Percentiles rank a stretch among this genome's conserved stretches.
Conservation (phyloP, 2,329 filamentous ascomycete genomes). For the Raffaelea albimanens region DNA sequence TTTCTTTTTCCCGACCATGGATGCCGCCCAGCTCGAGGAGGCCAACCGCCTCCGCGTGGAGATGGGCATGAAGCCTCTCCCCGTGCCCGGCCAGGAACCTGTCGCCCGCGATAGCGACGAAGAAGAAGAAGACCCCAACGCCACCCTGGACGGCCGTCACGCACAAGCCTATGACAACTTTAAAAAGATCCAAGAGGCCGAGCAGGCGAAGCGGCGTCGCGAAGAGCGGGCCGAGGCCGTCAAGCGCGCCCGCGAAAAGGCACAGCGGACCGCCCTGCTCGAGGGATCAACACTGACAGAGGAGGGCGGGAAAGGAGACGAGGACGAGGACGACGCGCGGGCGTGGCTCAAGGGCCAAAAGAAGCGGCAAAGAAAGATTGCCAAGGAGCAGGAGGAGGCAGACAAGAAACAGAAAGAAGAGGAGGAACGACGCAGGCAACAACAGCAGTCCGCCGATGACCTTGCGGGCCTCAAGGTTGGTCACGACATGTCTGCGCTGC, state of each 20-base stretch:
- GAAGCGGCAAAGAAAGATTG: constrained; percentile 89
- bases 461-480: constrained; percentile 85
- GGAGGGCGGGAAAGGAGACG: constrained; percentile 39
- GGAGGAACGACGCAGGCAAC: constrained; percentile 24
- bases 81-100: constrained; percentile 58
- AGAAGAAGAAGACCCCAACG: constrained; percentile 61
- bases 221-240: constrained; percentile 75
- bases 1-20: constrained; percentile 44
- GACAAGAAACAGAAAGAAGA: constrained; percentile 53
- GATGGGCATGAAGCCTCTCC: constrained; percentile 82
- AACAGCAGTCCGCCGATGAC: constrained; percentile 52
- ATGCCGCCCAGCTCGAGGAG: constrained; percentile 76
- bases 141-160: constrained; percentile 74
- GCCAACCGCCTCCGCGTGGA: constrained; percentile 85
- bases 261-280: constrained; percentile 64
- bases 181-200: constrained; percentile 54
- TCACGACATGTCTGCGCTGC: constrained; percentile 74
- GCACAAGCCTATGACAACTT: constrained; percentile 68
- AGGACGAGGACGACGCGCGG: constrained; percentile 61
- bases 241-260: constrained; percentile 78
- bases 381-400: constrained; percentile 69
- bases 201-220: constrained; percentile 66
- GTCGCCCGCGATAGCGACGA: constrained; percentile 26
- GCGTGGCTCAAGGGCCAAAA: constrained; percentile 84
- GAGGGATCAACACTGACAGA: constrained; percentile 72